phyloP scores from a whole-genome alignment of 164 flowering plant species.

The Warburgia ugandensis region DNA sequence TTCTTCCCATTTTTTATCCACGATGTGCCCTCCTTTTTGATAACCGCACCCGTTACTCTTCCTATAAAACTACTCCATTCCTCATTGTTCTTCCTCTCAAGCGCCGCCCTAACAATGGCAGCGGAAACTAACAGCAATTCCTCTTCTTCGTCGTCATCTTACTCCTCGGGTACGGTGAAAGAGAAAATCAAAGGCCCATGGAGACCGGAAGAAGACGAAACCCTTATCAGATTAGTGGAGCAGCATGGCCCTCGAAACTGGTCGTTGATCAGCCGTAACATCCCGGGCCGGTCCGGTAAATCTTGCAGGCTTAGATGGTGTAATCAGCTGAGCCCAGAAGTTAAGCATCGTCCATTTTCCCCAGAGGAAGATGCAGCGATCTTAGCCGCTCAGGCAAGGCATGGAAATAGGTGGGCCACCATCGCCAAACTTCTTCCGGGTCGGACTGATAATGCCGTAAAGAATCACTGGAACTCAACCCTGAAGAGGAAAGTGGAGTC shows the following conservation, averaged over 20 bases:
- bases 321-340: conserved; percentile 56
- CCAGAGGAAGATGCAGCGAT: conserved; percentile 44
- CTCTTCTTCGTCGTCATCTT: neutral
- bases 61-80: no score
- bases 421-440: conserved; percentile 58
- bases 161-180: neutral
- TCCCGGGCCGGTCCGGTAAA: conserved; percentile 60
- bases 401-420: conserved; percentile 66
- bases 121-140: no score
- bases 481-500: conserved; percentile 29
- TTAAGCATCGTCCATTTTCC: conserved; percentile 57
- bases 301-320: conserved; percentile 73
- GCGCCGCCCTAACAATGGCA: no score
- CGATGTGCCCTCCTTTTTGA: no score
- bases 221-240: conserved; percentile 38
- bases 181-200: conserved; percentile 68
- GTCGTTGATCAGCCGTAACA: conserved; percentile 54
- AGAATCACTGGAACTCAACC: no score
- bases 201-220: conserved; percentile 58
- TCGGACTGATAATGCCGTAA: conserved; percentile 66
- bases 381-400: conserved; percentile 42
- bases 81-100: no score
- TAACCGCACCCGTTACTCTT: no score
- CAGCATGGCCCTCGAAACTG: conserved; percentile 55
- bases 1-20: no score